Evolutionary conservation across 768 basidiomycete species (phyloP).

Genomic region (Neoboletus subvelutipes): DNA sequence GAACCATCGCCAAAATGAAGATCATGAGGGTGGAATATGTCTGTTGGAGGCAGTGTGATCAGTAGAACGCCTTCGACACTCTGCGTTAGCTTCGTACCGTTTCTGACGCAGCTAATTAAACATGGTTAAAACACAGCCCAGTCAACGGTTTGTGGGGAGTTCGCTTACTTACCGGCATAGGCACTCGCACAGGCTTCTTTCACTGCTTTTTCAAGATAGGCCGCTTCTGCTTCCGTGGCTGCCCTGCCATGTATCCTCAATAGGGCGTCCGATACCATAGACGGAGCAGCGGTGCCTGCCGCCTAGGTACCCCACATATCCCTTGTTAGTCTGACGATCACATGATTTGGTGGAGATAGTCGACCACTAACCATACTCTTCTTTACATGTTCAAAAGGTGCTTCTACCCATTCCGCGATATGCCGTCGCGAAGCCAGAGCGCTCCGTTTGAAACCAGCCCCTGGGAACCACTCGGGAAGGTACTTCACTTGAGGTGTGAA

Average conservation of each 20-base stretch:
- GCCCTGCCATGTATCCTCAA: slow-evolving; percentile 9
- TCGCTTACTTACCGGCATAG: slow-evolving; percentile 17
- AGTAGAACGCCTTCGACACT: background rate
- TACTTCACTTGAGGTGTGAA: slow-evolving; percentile 10
- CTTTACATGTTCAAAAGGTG: slow-evolving; percentile 26
- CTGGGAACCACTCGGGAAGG: slow-evolving; percentile 27
- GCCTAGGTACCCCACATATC: slow-evolving; percentile 10
- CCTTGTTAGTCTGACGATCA: background rate
- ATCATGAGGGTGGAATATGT: slow-evolving; percentile 18
- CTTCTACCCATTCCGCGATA: slow-evolving; percentile 14
- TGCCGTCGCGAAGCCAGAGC: slow-evolving; percentile 12
- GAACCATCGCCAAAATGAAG: slow-evolving; percentile 27
- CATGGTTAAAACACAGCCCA: slow-evolving; percentile 9
- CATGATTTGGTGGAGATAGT: background rate
- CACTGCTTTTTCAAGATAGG: slow-evolving; percentile 19
- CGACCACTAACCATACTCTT: slow-evolving; percentile 17
- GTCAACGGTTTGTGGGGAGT: background rate
- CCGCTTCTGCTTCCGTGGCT: slow-evolving; percentile 4
- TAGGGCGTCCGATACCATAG: slow-evolving; percentile 27
- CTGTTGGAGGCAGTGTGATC: slow-evolving; percentile 13
- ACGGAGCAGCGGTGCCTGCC: slow-evolving; percentile 19
- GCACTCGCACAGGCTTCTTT: slow-evolving; percentile 25
- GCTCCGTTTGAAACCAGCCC: slow-evolving; percentile 20
- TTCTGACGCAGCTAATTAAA: slow-evolving; percentile 21
- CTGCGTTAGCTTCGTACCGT: slow-evolving; percentile 14